Percentiles rank a stretch among this genome's conserved stretches.
These are phyloP conservation scores for Penicillium janthinellum DNA, from an alignment of 2,329 filamentous ascomycete species.

Conservation along the genomic window DNA sequence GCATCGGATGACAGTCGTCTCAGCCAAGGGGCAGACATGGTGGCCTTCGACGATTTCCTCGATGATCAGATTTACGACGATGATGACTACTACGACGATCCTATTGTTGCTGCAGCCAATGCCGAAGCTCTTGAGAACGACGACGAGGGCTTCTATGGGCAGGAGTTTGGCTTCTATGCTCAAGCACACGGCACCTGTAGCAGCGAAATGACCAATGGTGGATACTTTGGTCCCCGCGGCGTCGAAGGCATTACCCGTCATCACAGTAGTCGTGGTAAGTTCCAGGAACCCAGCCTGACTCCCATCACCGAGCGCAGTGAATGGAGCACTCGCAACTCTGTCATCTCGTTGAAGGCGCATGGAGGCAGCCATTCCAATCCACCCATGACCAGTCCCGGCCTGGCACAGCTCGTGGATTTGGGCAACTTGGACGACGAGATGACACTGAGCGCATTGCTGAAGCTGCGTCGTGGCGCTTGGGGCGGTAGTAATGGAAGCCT, in stretches of 20 bases:
- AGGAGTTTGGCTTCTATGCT: conserved; percentile 96
- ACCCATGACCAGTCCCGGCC: conserved; percentile 67
- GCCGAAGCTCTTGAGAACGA: conserved; percentile 91
- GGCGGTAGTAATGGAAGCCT: conserved; percentile 78
- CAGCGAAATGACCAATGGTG: conserved; percentile 72
- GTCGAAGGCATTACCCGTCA: conserved; percentile 63
- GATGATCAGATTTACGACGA: conserved; percentile 59
- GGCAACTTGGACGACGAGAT: conserved; percentile 67
- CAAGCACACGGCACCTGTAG: conserved; percentile 51
- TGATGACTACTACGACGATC: conserved; percentile 75
- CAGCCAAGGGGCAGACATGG: conserved; percentile 48
- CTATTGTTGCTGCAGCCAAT: conserved; percentile 92
- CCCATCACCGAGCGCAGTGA: conserved; percentile 96
- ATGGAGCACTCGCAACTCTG: conserved; percentile 90
- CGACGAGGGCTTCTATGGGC: conserved; percentile 89
- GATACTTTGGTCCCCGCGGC: conserved; percentile 81
- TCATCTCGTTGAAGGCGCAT: conserved; percentile 71
- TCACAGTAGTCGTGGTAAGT: conserved; percentile 71
- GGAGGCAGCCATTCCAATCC: conserved; percentile 49
- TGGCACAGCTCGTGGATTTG: conserved; percentile 72
- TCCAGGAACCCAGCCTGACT: conserved; percentile 86
- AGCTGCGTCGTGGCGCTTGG: conserved; percentile 74
- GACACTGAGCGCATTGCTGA: conserved; percentile 71
- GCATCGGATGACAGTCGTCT: conserved; percentile 54
- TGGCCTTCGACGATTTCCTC: conserved; percentile 42